Evolutionary conservation across 1,139 yeast species (phyloP).

Genomic region (Meyerozyma sp.): DNA sequence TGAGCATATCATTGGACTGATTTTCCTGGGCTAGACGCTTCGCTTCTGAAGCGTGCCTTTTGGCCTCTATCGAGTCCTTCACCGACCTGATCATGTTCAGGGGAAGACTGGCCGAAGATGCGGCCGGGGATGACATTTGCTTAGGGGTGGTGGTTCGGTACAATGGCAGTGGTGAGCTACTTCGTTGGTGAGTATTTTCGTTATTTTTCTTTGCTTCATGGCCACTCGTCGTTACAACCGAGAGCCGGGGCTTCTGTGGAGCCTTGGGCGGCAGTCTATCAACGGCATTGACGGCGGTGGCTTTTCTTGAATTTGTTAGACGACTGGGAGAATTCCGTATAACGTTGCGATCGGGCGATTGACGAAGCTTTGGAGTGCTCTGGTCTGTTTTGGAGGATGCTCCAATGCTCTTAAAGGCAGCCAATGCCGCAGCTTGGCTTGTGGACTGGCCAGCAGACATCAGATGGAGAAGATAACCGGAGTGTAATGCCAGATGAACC

Average conservation of each 20-base stretch:
- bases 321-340: not conserved
- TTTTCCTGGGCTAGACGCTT: conserved; percentile 6
- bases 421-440: conserved; percentile 18
- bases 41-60: conserved; percentile 8
- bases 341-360: not conserved
- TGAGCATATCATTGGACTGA: conserved; percentile 16
- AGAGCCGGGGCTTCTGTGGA: not conserved
- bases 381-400: not conserved
- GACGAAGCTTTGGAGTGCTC: not conserved
- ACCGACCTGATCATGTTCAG: conserved; percentile 12
- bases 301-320: not conserved
- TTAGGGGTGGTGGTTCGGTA: not conserved
- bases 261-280: not conserved
- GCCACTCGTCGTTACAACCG: not conserved
- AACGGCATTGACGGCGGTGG: not conserved
- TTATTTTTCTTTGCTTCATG: not conserved
- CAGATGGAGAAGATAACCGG: not conserved
- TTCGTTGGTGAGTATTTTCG: not conserved
- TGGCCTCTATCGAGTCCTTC: conserved; percentile 10
- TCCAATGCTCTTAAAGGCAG: conserved; percentile 13
- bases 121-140: not conserved
- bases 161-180: not conserved
- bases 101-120: conserved; percentile 2
- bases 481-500: not conserved
- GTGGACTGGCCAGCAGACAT: conserved; percentile 5